Evolutionary conservation across 1,284 basidiomycete species (phyloP).

Genomic region (Austroboletus novae-zelandiae): DNA sequence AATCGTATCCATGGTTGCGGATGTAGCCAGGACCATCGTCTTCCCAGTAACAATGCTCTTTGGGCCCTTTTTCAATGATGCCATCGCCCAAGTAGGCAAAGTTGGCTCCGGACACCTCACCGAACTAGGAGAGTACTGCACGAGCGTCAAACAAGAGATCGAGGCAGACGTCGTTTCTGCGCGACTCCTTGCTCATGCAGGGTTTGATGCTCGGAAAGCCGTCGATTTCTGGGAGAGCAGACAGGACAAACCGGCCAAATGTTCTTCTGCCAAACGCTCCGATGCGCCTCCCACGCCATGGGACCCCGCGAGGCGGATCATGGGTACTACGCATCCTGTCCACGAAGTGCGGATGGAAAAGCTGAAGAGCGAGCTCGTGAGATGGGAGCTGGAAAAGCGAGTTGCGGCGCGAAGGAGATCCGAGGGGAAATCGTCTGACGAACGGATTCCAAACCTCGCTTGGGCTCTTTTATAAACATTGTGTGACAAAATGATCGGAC

Average conservation of each 20-base stretch:
- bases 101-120: too few relatives aligned
- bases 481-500: too few relatives aligned
- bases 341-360: constrained; percentile 48
- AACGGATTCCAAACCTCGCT: too few relatives aligned
- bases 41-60: constrained; percentile 88
- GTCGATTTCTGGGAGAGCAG: constrained; percentile 72
- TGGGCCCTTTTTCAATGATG: constrained; percentile 90
- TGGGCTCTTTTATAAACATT: too few relatives aligned
- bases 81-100: constrained; percentile 39
- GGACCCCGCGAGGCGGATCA: constrained; percentile 25
- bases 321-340: constrained; percentile 51
- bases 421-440: too few relatives aligned
- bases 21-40: constrained; percentile 71
- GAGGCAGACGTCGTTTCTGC: constrained; percentile 89
- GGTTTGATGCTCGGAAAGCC: constrained; percentile 77
- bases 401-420: too few relatives aligned
- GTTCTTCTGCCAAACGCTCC: constrained; percentile 32
- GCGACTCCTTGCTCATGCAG: constrained; percentile 83
- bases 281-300: constrained; percentile 9
- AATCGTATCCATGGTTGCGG: constrained; percentile 71
- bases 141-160: constrained; percentile 60
- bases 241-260: constrained; percentile 33
- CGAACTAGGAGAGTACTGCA: too few relatives aligned
- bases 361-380: constrained; percentile 38
- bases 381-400: too few relatives aligned